These are phyloP conservation scores for Forsythia suspensa DNA, from an alignment of 257 asterid species.

Conservation along the genomic window DNA sequence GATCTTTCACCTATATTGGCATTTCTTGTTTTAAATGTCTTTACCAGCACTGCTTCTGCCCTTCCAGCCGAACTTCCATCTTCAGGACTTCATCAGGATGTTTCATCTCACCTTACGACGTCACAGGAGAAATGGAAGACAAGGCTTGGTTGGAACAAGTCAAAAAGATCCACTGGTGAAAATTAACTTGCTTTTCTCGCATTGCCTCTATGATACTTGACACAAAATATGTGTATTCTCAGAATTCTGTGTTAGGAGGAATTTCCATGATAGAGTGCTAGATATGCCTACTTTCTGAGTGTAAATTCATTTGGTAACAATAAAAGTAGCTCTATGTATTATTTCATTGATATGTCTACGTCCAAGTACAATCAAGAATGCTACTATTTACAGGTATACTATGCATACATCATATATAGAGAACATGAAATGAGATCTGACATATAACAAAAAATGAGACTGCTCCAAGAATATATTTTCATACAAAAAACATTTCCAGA, in stretches of 20 bases:
- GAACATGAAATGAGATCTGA: no score
- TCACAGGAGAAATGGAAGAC: slow-evolving; percentile 71
- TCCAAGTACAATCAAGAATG: not conserved
- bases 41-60: slow-evolving; percentile 83
- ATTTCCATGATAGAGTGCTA: no score
- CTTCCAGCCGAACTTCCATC: slow-evolving; percentile 93
- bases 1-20: slow-evolving; percentile 89
- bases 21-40: slow-evolving; percentile 70
- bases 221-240: not conserved
- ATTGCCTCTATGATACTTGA: slow-evolving; percentile 5
- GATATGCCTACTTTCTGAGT: not conserved
- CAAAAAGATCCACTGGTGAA: slow-evolving; percentile 27
- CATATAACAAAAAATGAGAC: no score
- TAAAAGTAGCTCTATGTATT: not conserved
- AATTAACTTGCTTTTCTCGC: slow-evolving; percentile 19
- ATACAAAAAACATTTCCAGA: no score
- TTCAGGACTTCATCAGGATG: slow-evolving; percentile 31
- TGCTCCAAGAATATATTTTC: no score
- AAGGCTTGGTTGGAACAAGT: slow-evolving; percentile 51
- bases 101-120: slow-evolving; percentile 35
- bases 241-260: no score
- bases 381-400: not conserved
- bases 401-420: no score
- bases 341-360: not conserved
- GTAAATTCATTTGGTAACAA: not conserved